Evolutionary conservation across 2,329 filamentous ascomycete species (phyloP).

Genomic region (Shiraia bambusicola): DNA sequence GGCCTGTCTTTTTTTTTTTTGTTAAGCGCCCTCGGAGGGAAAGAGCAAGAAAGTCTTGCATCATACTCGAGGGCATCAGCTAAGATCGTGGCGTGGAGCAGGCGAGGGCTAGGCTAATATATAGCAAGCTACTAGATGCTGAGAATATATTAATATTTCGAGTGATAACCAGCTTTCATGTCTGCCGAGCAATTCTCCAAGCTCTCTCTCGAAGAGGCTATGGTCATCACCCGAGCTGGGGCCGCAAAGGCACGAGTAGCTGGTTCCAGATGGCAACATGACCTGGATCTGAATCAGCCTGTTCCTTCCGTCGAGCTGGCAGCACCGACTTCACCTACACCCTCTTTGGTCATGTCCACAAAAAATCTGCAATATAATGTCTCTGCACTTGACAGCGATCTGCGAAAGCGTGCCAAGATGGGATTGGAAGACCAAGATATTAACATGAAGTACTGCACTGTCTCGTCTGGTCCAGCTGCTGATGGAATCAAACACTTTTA

Average conservation of each 20-base stretch:
- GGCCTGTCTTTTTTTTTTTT: slow-evolving; percentile 23
- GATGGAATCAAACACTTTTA: slow-evolving; percentile 36
- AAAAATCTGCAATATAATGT: slow-evolving; percentile 41
- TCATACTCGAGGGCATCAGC: slow-evolving; percentile 25
- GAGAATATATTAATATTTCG: slow-evolving; percentile 13
- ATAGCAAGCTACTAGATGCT: slow-evolving; percentile 26
- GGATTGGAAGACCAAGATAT: slow-evolving; percentile 40
- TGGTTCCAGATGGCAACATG: slow-evolving; percentile 16
- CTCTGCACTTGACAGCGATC: slow-evolving; percentile 31
- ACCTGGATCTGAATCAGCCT: slow-evolving; percentile 26
- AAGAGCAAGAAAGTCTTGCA: slow-evolving; percentile 24
- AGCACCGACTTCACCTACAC: slow-evolving; percentile 28
- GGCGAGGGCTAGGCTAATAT: slow-evolving; percentile 27
- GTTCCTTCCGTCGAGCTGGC: slow-evolving; percentile 23
- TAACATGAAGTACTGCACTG: slow-evolving; percentile 39
- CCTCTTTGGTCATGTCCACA: slow-evolving; percentile 36
- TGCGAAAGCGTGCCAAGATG: slow-evolving; percentile 33
- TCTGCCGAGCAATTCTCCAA: slow-evolving; percentile 41
- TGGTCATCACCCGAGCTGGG: slow-evolving; percentile 43
- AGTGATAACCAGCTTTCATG: slow-evolving; percentile 30
- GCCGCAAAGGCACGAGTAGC: slow-evolving; percentile 33
- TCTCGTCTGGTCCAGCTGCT: slow-evolving; percentile 24
- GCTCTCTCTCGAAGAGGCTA: slow-evolving; percentile 40
- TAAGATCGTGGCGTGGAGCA: slow-evolving; percentile 33
- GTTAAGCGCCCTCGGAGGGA: slow-evolving; percentile 34